Base-by-base conservation (phyloP, 306 rosid genomes). In the Inga leiocalycina region DNA sequence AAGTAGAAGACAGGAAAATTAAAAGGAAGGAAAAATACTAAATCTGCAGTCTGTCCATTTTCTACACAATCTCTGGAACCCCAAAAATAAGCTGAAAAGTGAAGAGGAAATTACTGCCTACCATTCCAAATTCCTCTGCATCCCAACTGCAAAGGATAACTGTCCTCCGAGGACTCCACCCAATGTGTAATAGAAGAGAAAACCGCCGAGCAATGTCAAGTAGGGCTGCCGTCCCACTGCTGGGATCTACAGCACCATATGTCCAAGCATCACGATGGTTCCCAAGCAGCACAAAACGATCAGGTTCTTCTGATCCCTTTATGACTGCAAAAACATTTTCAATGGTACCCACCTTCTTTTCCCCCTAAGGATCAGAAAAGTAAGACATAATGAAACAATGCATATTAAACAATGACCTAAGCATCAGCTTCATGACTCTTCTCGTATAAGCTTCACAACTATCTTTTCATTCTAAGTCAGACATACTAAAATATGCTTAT, bases 241-340 rank as follows among this genome's bases (percentile, higher is more conserved):
- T 88, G 52, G 99, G 99, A 72, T 95, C 99, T 72, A 95, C 99
- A 75, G 99, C 98, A 48, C 99, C 99, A 80, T 85, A 95, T 0
- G 96, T 91, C 99, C 99, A 95, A 72, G 99, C 99, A 89, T 95
- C 99, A 88, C 99, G 90, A 75, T 96, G 98, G 84, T 96, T 96
- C 43, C 99, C 99, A 68, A 96, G 95, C 64, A 96, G 85, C 88
- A 96, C 99, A 89, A 84, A 88, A 45, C 99, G 90, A 86, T 96
- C 98, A 17, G 97, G 93, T 84, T 96, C 99, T 85, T 93, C 97
- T 2, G 62, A 83, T 27, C 99, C 99, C 77, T 87, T 87, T 89
- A 96, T 89, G 76, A 92, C 86, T 46, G 94, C 98, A 86, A 96
- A 86, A 78, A 96, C 97, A 80, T 96, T 92, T 45, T 84, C 89